Evolutionary conservation across 805 yeast species (phyloP).

Genomic region (Lipomyces oligophaga): DNA sequence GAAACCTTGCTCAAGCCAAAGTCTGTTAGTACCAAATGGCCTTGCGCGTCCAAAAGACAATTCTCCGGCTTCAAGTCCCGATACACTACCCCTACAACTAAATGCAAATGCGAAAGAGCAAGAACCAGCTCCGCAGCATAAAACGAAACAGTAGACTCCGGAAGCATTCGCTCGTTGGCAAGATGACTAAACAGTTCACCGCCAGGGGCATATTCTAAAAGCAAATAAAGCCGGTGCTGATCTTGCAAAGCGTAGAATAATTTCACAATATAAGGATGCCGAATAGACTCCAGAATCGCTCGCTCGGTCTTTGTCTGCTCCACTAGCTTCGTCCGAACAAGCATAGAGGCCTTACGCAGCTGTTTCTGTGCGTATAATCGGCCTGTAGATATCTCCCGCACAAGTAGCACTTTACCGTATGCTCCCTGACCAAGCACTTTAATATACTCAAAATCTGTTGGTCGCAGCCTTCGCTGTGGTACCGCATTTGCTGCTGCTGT

Average conservation of each 20-base stretch:
- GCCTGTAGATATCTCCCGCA: constrained; percentile 58
- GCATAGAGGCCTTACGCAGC: constrained; percentile 72
- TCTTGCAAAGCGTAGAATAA: constrained; percentile 83
- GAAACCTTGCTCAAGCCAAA: constrained; percentile 65
- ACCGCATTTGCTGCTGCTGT: background rate
- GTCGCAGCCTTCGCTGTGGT: constrained; percentile 3
- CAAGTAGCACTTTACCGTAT: constrained; percentile 80
- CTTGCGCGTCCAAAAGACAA: constrained; percentile 70
- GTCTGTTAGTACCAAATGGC: constrained; percentile 79
- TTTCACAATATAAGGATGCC: constrained; percentile 79
- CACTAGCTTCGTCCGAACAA: constrained; percentile 54
- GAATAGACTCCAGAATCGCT: constrained; percentile 63
- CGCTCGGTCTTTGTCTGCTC: constrained; percentile 80
- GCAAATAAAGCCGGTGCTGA: constrained; percentile 63
- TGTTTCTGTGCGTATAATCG: constrained; percentile 83
- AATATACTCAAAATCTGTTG: constrained; percentile 62
- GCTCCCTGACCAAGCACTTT: constrained; percentile 84
- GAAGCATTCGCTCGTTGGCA: constrained; percentile 45
- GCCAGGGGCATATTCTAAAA: constrained; percentile 80
- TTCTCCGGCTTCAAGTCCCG: constrained; percentile 89
- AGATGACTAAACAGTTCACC: constrained; percentile 76
- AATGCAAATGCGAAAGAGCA: constrained; percentile 71
- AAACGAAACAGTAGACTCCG: constrained; percentile 62
- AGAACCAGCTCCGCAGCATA: constrained; percentile 77
- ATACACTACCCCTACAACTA: constrained; percentile 71